A percentile compares a stretch with the other conserved stretches of the same genome.
phyloP scores from a whole-genome alignment of 257 asterid species.

The Echium plantagineum region DNA sequence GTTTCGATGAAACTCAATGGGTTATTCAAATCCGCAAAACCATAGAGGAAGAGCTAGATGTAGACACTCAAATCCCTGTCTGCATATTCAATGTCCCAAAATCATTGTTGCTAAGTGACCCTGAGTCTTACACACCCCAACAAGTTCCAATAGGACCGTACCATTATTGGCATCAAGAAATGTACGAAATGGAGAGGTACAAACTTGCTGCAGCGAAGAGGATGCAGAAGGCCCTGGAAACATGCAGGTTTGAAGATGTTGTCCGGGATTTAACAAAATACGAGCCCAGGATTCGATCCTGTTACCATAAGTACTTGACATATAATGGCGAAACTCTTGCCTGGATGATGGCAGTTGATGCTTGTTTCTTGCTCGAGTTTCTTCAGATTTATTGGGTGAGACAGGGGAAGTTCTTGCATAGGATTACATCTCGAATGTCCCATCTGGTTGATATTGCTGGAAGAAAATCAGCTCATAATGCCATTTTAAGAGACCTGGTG shows the following conservation, averaged over 20 bases:
- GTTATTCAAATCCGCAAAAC: conserved; percentile 32
- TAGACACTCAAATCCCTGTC: conserved; percentile 21
- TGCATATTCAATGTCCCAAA: conserved; percentile 50
- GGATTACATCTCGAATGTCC: conserved; percentile 1
- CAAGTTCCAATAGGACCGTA: conserved; percentile 54
- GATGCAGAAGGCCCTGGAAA: background rate
- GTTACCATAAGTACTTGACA: conserved; percentile 5
- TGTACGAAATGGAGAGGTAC: conserved; percentile 51
- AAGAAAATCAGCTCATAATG: conserved; percentile 4
- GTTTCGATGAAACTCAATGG: conserved; percentile 43
- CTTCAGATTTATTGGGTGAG: conserved; percentile 30
- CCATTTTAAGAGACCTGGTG: conserved; percentile 27
- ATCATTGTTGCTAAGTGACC: conserved; percentile 15
- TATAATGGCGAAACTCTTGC: conserved; percentile 4
- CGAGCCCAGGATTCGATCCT: conserved; percentile 5
- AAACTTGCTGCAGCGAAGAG: conserved; percentile 25
- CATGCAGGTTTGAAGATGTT: conserved; percentile 1
- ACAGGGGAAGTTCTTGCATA: conserved; percentile 22
- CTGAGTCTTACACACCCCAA: conserved; percentile 41
- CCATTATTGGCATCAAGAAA: conserved; percentile 31
- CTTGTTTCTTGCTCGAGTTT: conserved; percentile 30
- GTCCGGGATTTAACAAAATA: background rate
- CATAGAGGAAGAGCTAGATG: conserved; percentile 40
- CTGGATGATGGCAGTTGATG: conserved; percentile 10
- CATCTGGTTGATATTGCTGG: conserved; percentile 3